Conservation (phyloP, 805 yeast species). For the Yarrowia porcina region DNA sequence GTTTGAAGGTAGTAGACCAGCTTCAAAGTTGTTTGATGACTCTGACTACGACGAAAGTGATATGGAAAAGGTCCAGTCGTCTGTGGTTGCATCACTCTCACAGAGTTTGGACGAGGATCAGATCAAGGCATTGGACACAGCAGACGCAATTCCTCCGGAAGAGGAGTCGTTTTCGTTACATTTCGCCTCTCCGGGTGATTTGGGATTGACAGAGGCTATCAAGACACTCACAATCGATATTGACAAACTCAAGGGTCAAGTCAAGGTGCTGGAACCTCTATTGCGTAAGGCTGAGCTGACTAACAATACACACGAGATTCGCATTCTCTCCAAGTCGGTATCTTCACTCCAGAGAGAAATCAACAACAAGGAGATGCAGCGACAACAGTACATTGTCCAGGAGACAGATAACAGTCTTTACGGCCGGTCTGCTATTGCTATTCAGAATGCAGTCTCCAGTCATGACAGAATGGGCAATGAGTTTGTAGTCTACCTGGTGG, state of each 20-base stretch:
- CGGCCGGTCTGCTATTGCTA: constrained; percentile 43
- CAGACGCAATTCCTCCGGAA: not conserved
- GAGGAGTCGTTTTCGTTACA: constrained; percentile 37
- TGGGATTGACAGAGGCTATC: constrained; percentile 66
- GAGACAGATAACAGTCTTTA: constrained; percentile 75
- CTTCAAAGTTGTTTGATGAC: constrained; percentile 23
- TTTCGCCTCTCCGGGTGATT: constrained; percentile 66
- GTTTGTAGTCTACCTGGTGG: constrained; percentile 69
- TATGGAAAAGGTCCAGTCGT: not conserved
- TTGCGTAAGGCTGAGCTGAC: constrained; percentile 80
- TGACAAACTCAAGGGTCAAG: constrained; percentile 57
- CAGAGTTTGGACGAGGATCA: constrained; percentile 16
- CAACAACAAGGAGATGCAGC: constrained; percentile 66
- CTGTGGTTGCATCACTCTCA: not conserved
- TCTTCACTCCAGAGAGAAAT: constrained; percentile 67
- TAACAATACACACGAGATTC: constrained; percentile 65
- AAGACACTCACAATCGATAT: constrained; percentile 55
- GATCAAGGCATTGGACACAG: constrained; percentile 17
- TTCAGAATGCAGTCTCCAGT: constrained; percentile 49
- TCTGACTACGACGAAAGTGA: constrained; percentile 8
- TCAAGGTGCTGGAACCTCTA: constrained; percentile 61
- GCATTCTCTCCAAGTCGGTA: constrained; percentile 65
- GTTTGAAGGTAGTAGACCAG: not conserved
- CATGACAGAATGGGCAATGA: constrained; percentile 55
- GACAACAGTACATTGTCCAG: constrained; percentile 78